A percentile compares a stretch with the other conserved stretches of the same genome.
phyloP scores from a whole-genome alignment of 2,329 filamentous ascomycete genomes.

The Fonsecaea multimorphosa region DNA sequence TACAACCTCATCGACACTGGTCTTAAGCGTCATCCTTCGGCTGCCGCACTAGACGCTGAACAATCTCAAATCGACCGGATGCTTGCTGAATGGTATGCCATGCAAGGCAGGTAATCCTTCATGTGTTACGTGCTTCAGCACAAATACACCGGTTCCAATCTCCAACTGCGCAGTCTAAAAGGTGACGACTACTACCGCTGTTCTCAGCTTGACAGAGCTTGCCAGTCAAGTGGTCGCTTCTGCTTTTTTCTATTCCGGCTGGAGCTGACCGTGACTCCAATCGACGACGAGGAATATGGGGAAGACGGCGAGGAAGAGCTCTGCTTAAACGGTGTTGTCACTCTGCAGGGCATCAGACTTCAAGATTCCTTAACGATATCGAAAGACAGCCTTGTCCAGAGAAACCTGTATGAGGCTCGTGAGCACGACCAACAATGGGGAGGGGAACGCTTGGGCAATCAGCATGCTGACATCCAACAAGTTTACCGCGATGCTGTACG shows the following conservation, averaged over 20 bases:
- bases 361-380: not conserved
- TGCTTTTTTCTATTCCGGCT: slow-evolving; percentile 12
- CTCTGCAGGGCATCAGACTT: not conserved
- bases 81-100: slow-evolving; percentile 12
- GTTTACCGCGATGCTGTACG: slow-evolving; percentile 23
- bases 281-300: not conserved
- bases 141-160: slow-evolving; percentile 37
- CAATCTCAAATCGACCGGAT: slow-evolving; percentile 4
- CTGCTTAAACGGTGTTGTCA: not conserved
- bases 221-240: slow-evolving; percentile 19
- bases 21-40: slow-evolving; percentile 3
- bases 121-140: slow-evolving; percentile 40
- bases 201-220: slow-evolving; percentile 13
- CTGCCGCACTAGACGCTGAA: not conserved
- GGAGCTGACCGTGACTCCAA: slow-evolving; percentile 11
- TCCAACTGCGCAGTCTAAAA: slow-evolving; percentile 37
- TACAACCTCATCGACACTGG: slow-evolving; percentile 57
- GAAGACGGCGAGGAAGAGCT: not conserved
- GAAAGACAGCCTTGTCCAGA: not conserved
- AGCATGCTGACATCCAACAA: slow-evolving; percentile 10
- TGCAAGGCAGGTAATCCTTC: slow-evolving; percentile 17
- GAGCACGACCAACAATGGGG: slow-evolving; percentile 12
- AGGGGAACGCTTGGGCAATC: slow-evolving; percentile 16
- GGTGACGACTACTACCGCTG: slow-evolving; percentile 37
- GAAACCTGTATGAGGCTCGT: slow-evolving; percentile 10